phyloP scores from a whole-genome alignment of 192 early-diverging fungal genomes.

The Umbelopsis isabellina region DNA sequence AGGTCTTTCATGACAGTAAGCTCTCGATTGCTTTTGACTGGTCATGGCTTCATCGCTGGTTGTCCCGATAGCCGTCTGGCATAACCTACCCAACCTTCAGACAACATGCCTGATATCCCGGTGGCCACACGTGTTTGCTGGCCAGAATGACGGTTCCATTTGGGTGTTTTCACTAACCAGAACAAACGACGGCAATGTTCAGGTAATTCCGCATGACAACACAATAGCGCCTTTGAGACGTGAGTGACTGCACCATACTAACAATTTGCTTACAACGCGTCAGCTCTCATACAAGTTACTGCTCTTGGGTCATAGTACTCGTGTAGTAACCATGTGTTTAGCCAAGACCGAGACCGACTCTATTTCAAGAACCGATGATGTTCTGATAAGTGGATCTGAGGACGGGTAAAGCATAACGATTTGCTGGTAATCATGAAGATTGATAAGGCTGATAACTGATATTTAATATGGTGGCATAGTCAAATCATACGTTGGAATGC shows the following conservation, averaged over 20 bases:
- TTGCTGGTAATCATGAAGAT: too few species aligned
- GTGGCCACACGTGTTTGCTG: constrained; percentile 48
- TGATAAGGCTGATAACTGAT: too few species aligned
- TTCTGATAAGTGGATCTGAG: constrained; percentile 57
- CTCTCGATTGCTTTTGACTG: neutral
- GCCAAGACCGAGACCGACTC: constrained; percentile 46
- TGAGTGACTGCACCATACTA: neutral
- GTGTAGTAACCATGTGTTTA: constrained; percentile 49
- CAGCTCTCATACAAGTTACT: constrained; percentile 50
- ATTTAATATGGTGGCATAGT: constrained; percentile 17
- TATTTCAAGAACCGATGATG: constrained; percentile 44
- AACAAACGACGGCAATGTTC: neutral
- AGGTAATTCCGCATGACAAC: constrained; percentile 12
- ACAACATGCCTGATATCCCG: constrained; percentile 43
- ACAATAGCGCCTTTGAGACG: neutral
- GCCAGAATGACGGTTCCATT: constrained; percentile 57
- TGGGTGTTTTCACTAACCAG: constrained; percentile 47
- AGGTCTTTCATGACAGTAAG: too few species aligned
- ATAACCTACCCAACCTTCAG: constrained; percentile 36
- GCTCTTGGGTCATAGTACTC: constrained; percentile 52
- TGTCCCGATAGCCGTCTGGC: constrained; percentile 56
- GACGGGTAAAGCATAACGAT: constrained; percentile 47
- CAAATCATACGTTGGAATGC: constrained; percentile 53
- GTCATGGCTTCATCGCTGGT: constrained; percentile 53
- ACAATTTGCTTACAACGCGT: neutral